Evolutionary conservation across 805 yeast genomes (phyloP).

Genomic region (Candida boidinii): DNA sequence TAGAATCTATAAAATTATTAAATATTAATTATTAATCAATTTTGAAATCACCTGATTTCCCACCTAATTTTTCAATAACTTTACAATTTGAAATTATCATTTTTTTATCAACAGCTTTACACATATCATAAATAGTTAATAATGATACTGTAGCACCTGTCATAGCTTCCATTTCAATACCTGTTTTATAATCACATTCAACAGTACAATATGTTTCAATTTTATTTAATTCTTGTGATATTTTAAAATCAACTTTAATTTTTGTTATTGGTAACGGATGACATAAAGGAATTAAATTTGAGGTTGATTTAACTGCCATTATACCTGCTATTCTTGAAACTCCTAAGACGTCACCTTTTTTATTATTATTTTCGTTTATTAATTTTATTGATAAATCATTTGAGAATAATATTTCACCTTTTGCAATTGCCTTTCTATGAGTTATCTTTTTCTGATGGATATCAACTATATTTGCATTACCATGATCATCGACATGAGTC

Average conservation of each 20-base stretch:
- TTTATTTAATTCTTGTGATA: conserved; percentile 10
- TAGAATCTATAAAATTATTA: no score
- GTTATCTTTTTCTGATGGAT: conserved; percentile 31
- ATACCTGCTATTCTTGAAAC: conserved; percentile 42
- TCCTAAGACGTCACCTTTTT: conserved; percentile 45
- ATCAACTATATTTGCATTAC: conserved; percentile 38
- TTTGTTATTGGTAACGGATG: conserved; percentile 38
- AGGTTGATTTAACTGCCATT: conserved; percentile 41
- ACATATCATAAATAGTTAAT: conserved; percentile 48
- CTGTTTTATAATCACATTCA: conserved; percentile 41
- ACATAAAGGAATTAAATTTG: conserved; percentile 40
- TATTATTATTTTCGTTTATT: conserved; percentile 28
- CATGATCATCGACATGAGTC: conserved; percentile 6
- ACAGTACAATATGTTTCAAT: conserved; percentile 30
- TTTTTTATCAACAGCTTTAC: conserved; percentile 44
- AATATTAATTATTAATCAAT: not conserved
- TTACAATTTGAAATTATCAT: conserved; percentile 31
- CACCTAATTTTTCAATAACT: conserved; percentile 36
- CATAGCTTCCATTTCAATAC: conserved; percentile 52
- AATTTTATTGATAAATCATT: conserved; percentile 21
- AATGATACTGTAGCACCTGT: conserved; percentile 35
- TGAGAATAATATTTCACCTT: conserved; percentile 33
- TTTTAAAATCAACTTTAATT: conserved; percentile 24
- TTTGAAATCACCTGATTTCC: conserved; percentile 23
- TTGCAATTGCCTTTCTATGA: conserved; percentile 33